Percentiles rank a stretch among this genome's conserved stretches.
These are phyloP conservation scores for Coprinellus aureogranulatus DNA, from an alignment of 768 basidiomycete species.

Conservation along the genomic window DNA sequence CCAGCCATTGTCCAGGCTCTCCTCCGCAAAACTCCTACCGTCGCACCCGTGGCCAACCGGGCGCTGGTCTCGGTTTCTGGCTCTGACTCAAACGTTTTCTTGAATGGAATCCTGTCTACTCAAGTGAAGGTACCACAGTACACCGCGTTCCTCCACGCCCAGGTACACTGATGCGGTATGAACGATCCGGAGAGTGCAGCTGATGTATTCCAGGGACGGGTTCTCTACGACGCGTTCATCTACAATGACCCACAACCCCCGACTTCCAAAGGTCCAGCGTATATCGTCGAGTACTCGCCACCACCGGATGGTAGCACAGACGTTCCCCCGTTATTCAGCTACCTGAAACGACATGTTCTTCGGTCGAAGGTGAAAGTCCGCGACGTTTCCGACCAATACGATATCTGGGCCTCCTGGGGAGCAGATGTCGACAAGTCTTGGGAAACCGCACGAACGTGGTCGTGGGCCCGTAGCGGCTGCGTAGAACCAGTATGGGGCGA, in stretches of 20 bases:
- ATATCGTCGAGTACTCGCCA: slow-evolving; percentile 69
- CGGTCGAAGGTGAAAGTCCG: slow-evolving; percentile 85
- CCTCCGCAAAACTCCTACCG: slow-evolving; percentile 45
- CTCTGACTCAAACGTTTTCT: slow-evolving; percentile 75
- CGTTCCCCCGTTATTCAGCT: slow-evolving; percentile 57
- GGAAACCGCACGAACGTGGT: slow-evolving; percentile 39
- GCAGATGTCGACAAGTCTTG: slow-evolving; percentile 30
- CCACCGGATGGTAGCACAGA: slow-evolving; percentile 47
- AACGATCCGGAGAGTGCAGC: slow-evolving; percentile 11
- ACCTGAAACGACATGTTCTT: slow-evolving; percentile 81
- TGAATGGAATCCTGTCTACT: slow-evolving; percentile 72
- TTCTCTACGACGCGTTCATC: slow-evolving; percentile 86
- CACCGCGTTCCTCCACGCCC: slow-evolving; percentile 75
- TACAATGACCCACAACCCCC: slow-evolving; percentile 51
- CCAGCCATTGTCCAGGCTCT: slow-evolving; percentile 42
- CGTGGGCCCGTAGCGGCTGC: slow-evolving; percentile 65
- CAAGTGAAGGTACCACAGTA: slow-evolving; percentile 58
- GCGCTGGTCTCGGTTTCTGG: slow-evolving; percentile 76
- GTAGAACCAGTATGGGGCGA: slow-evolving; percentile 74
- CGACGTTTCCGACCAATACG: slow-evolving; percentile 74
- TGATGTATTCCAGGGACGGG: slow-evolving; percentile 62
- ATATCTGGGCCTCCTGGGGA: slow-evolving; percentile 83
- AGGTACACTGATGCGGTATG: slow-evolving; percentile 45
- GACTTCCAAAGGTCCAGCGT: slow-evolving; percentile 44
- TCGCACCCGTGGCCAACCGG: slow-evolving; percentile 64